These are phyloP conservation scores for Potentilla sterilis DNA, from an alignment of 306 rosid species.

Conservation along the genomic window DNA sequence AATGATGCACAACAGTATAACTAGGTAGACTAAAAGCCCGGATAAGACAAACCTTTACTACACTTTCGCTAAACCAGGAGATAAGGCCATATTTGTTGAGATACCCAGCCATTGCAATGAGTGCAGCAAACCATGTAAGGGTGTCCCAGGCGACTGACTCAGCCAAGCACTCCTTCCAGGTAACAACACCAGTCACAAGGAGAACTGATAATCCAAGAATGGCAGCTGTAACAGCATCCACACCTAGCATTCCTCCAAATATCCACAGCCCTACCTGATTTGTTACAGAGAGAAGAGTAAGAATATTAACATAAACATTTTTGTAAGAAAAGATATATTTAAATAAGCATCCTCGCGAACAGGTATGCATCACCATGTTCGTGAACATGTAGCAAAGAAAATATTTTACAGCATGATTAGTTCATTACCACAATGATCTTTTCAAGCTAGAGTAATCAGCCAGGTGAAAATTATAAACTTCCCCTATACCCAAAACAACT, in stretches of 20 bases:
- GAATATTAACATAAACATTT: not conserved
- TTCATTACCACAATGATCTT: not conserved
- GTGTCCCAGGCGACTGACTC: conserved; percentile 99
- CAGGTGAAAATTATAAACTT: not conserved
- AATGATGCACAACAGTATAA: conserved; percentile 6
- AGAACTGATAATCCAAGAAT: conserved; percentile 88
- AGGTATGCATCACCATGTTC: conserved; percentile 1
- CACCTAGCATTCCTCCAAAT: conserved; percentile 68
- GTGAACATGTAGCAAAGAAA: not conserved
- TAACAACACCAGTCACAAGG: conserved; percentile 88
- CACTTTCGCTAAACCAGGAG: conserved; percentile 94
- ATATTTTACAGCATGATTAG: not conserved
- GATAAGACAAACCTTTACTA: conserved; percentile 76
- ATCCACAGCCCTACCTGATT: conserved; percentile 94
- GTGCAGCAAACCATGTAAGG: conserved; percentile 99
- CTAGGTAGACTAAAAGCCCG: not conserved
- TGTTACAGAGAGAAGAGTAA: conserved; percentile 10
- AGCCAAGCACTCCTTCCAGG: conserved; percentile 98
- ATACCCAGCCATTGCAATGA: conserved; percentile 99
- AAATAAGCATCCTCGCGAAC: conserved; percentile 7
- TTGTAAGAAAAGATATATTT: conserved; percentile 4
- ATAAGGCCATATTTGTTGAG: conserved; percentile 98
- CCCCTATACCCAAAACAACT: not conserved
- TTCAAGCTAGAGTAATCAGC: not conserved
- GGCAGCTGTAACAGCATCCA: conserved; percentile 95